phyloP scores from a whole-genome alignment of 2,329 filamentous ascomycete species.

The Stenocarpella maydis region DNA sequence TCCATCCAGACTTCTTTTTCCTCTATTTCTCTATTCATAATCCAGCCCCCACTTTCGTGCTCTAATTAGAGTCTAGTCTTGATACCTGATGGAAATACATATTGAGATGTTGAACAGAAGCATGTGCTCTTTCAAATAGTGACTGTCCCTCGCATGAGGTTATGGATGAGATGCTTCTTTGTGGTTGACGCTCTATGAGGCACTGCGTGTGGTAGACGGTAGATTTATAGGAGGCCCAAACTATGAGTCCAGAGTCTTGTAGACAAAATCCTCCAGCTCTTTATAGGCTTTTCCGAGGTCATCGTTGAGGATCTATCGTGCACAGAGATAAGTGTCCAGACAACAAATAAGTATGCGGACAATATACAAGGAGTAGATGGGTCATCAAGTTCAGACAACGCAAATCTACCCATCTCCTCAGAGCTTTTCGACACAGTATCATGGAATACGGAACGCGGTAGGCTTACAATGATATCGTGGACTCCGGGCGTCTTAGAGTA shows the following conservation, averaged over 20 bases:
- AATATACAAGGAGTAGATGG: no score
- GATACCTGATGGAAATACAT: slow-evolving; percentile 51
- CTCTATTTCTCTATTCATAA: slow-evolving; percentile 43
- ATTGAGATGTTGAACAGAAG: slow-evolving; percentile 30
- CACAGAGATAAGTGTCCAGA: slow-evolving; percentile 10
- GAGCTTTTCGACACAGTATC: background rate
- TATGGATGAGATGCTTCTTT: background rate
- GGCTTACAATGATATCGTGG: slow-evolving; percentile 48
- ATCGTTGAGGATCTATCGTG: slow-evolving; percentile 46
- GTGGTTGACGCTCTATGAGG: background rate
- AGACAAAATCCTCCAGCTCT: slow-evolving; percentile 60
- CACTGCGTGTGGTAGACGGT: background rate
- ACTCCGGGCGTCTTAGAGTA: slow-evolving; percentile 73
- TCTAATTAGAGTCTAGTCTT: slow-evolving; percentile 55
- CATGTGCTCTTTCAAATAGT: background rate
- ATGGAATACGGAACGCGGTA: background rate
- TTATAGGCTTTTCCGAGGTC: slow-evolving; percentile 60
- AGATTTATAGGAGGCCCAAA: background rate
- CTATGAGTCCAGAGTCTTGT: slow-evolving; percentile 43
- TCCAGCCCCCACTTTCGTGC: slow-evolving; percentile 41
- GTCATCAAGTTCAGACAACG: background rate
- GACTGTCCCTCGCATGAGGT: background rate
- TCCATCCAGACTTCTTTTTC: slow-evolving; percentile 41
- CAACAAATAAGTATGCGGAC: background rate
- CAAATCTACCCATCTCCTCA: background rate